Conservation (phyloP, 441 rosid genomes). For the Croton setiger region DNA sequence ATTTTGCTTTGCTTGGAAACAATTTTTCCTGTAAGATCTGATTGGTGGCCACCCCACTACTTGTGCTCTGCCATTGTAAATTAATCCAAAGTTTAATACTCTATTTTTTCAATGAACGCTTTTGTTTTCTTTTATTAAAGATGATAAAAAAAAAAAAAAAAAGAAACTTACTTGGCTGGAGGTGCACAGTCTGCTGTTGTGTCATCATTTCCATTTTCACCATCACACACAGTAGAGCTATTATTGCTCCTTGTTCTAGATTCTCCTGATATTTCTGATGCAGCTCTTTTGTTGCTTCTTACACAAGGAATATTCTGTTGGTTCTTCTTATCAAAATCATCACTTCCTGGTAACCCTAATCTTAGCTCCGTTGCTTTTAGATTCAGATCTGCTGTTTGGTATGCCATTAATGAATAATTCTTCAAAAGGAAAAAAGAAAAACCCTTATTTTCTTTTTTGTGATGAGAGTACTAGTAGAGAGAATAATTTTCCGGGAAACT, state of each 20-base stretch:
- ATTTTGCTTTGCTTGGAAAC: conserved; percentile 40
- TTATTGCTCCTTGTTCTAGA: conserved; percentile 20
- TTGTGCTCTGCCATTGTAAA: conserved; percentile 49
- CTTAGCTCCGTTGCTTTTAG: conserved; percentile 84
- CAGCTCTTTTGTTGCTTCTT: conserved; percentile 51
- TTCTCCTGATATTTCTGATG: conserved; percentile 28
- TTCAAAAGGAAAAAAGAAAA: background rate
- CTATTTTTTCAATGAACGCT: too few relatives aligned
- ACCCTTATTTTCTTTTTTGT: too few relatives aligned
- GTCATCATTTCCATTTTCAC: conserved; percentile 11
- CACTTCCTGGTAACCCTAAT: conserved; percentile 69
- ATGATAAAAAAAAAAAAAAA: too few relatives aligned
- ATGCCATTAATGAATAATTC: conserved; percentile 22
- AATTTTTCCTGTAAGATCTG: conserved; percentile 58
- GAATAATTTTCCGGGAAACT: background rate
- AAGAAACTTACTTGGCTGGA: conserved; percentile 36
- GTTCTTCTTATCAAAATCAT: conserved; percentile 29
- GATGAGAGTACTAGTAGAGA: too few relatives aligned
- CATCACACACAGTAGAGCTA: conserved; percentile 23
- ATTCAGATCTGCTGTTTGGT: conserved; percentile 48
- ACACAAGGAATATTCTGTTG: conserved; percentile 18
- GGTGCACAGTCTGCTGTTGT: conserved; percentile 22
- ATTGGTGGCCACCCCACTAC: conserved; percentile 93
- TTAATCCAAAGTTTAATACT: background rate
- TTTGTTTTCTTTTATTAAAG: background rate